Base-by-base conservation (phyloP, 2,329 filamentous ascomycete genomes). In the Aspergillus awamori region DNA sequence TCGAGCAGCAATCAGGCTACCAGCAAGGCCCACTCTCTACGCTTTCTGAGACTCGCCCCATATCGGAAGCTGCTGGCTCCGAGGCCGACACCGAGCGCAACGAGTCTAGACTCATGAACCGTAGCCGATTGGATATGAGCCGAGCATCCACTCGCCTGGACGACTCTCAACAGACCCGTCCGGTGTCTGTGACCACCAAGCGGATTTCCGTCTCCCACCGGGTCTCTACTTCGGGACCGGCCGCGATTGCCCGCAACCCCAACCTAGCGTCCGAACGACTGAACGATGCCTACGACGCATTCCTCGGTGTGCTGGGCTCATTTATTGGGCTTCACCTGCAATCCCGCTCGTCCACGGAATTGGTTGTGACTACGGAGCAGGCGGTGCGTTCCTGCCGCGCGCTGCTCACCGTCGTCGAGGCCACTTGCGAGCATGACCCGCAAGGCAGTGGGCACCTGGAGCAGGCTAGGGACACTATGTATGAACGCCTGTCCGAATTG, bases 281-380 rank as follows among this genome's bases (percentile, higher is more conserved):
- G 53, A 90, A 87, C 70, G 82, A 85, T 53, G 90, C 88, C 54
- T 93, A 97, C 78, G 93, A 98, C 78, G 87, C 86, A 7, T 97
- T 98, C 71, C 81, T 99, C 57, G 95, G 93, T 6, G 90, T 93
- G 72, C 86, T 99, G 55, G 94, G 92, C 54, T 96, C 92, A 4
- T 97, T 98, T 74, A 94, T 98, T 73, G 95, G 95, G 15, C 84
- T 97, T 59, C 92, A 97, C 76, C 83, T 97, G 62, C 93, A 97
- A 74, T 95, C 93, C n/a, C 89, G 95, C 64, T 95, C 93, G 7
- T 89, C 92, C 8, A 87, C 90, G 1, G 93, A 97, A 74, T 83
- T 98, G 53, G 87, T 93, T 33, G 80, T 88, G 10, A 93, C 91
- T 15, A 94, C 96, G 52, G 89, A 91, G 72, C 89, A 94, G 73